Evolutionary conservation across 768 basidiomycete genomes (phyloP).

Genomic region (Russula olivacea): DNA sequence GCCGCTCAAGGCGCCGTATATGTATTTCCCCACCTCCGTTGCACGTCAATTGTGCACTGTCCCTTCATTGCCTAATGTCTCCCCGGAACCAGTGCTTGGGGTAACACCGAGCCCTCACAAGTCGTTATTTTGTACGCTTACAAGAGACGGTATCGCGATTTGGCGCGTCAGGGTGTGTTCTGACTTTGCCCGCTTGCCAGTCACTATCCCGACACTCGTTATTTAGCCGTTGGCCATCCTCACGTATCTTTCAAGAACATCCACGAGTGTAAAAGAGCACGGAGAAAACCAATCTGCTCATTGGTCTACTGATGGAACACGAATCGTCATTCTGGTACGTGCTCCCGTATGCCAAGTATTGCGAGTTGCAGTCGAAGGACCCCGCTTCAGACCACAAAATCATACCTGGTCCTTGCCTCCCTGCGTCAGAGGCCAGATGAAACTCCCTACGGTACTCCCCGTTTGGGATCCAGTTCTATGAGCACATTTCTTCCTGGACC

Average conservation of each 20-base stretch:
- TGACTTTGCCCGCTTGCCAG: neutral
- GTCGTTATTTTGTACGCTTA: constrained; percentile 71
- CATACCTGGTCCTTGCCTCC: constrained; percentile 70
- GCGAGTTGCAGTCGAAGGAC: neutral
- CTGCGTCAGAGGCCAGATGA: constrained; percentile 54
- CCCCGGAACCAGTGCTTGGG: constrained; percentile 51
- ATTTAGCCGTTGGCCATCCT: constrained; percentile 63
- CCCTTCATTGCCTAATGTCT: constrained; percentile 60
- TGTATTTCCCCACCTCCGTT: constrained; percentile 85
- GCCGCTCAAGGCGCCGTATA: constrained; percentile 28
- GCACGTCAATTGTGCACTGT: constrained; percentile 65
- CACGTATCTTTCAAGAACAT: constrained; percentile 69
- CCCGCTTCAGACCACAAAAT: constrained; percentile 60
- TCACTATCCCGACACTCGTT: constrained; percentile 8
- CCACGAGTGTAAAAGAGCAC: constrained; percentile 71
- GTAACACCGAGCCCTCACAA: constrained; percentile 64
- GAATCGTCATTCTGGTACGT: constrained; percentile 74
- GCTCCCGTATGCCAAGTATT: neutral
- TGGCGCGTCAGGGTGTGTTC: constrained; percentile 77
- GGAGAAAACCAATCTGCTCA: constrained; percentile 69
- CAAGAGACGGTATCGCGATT: constrained; percentile 62
- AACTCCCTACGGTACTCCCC: constrained; percentile 48
- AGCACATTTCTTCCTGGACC: constrained; percentile 71
- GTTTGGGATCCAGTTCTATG: constrained; percentile 48
- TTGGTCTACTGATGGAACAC: constrained; percentile 80